phyloP scores from a whole-genome alignment of 305 asterid genomes.

The Stenogyne calaminthoides region DNA sequence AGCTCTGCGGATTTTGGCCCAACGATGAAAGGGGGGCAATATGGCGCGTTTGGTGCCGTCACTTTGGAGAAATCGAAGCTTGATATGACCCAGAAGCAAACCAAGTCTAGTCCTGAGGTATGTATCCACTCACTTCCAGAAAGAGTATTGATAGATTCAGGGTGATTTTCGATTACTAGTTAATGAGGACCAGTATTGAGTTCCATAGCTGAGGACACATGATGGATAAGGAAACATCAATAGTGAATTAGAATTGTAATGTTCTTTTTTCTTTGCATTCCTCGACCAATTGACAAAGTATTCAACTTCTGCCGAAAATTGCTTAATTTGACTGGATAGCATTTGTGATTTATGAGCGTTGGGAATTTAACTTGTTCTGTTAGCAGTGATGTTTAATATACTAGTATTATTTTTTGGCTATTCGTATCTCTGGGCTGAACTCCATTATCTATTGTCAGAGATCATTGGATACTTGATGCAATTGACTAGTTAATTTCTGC shows the following conservation, averaged over 20 bases:
- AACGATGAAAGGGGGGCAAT: slow-evolving; percentile 80
- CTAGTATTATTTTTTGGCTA: not conserved
- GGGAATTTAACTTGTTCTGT: slow-evolving; percentile 13
- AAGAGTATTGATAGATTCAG: not conserved
- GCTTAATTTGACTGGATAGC: not conserved
- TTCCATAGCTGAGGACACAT: not conserved
- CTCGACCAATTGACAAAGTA: slow-evolving; percentile 1
- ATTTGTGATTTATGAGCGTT: slow-evolving; percentile 13
- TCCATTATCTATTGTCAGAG: not conserved
- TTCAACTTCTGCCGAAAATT: not conserved
- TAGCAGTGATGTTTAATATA: slow-evolving; percentile 16
- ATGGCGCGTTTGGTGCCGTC: slow-evolving; percentile 73
- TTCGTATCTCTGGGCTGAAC: not conserved
- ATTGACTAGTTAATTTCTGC: slow-evolving; percentile 14
- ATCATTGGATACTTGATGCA: not conserved
- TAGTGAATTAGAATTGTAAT: not conserved
- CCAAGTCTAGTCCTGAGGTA: slow-evolving; percentile 82
- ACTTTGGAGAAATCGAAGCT: slow-evolving; percentile 88
- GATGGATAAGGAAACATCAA: not conserved
- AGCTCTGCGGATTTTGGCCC: slow-evolving; percentile 47
- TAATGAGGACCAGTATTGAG: not conserved
- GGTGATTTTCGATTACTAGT: slow-evolving; percentile 11
- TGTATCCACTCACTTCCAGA: not conserved
- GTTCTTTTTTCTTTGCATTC: not conserved
- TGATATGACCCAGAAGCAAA: slow-evolving; percentile 62